Evolutionary conservation across 352 stramenopile species (phyloP).

Genomic region (Peronosclerospora sorghi): DNA sequence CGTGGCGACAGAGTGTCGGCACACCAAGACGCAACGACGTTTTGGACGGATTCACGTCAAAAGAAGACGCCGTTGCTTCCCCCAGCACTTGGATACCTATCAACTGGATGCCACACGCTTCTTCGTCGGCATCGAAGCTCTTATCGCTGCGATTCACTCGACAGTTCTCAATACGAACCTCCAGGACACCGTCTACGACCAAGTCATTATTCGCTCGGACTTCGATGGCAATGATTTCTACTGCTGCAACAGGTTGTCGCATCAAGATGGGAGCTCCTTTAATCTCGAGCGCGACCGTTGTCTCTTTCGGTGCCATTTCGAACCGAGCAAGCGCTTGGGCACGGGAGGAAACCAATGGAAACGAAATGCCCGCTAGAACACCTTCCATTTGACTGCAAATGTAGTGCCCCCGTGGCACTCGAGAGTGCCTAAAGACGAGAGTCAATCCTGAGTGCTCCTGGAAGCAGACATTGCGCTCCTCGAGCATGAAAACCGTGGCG

Average conservation of each 20-base stretch:
- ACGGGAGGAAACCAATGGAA: slow-evolving; percentile 26
- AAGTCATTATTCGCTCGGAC: slow-evolving; percentile 38
- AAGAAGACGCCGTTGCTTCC: neutral
- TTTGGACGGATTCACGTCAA: neutral
- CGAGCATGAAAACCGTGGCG: slow-evolving; percentile 21
- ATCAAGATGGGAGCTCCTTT: slow-evolving; percentile 38
- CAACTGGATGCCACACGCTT: slow-evolving; percentile 10
- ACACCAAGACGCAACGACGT: neutral
- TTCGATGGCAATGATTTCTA: slow-evolving; percentile 32
- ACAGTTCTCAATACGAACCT: slow-evolving; percentile 26
- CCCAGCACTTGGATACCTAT: slow-evolving; percentile 5
- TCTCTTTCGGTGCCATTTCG: slow-evolving; percentile 39
- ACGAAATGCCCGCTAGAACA: slow-evolving; percentile 38
- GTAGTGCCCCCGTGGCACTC: slow-evolving; percentile 38
- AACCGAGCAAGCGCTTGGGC: slow-evolving; percentile 29
- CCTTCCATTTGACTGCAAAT: slow-evolving; percentile 46
- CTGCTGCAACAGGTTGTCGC: slow-evolving; percentile 13
- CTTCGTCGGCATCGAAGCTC: neutral
- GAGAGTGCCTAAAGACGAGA: slow-evolving; percentile 35
- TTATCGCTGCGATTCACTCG: slow-evolving; percentile 2
- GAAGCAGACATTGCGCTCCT: slow-evolving; percentile 47
- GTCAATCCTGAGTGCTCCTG: slow-evolving; percentile 44
- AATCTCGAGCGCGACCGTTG: slow-evolving; percentile 37
- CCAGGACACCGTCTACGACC: slow-evolving; percentile 32
- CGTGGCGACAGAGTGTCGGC: slow-evolving; percentile 2